Percentiles rank a stretch among this genome's conserved stretches.
These are phyloP conservation scores for Leishmania gerbilli DNA, from an alignment of 208 protist species.

Conservation along the genomic window DNA sequence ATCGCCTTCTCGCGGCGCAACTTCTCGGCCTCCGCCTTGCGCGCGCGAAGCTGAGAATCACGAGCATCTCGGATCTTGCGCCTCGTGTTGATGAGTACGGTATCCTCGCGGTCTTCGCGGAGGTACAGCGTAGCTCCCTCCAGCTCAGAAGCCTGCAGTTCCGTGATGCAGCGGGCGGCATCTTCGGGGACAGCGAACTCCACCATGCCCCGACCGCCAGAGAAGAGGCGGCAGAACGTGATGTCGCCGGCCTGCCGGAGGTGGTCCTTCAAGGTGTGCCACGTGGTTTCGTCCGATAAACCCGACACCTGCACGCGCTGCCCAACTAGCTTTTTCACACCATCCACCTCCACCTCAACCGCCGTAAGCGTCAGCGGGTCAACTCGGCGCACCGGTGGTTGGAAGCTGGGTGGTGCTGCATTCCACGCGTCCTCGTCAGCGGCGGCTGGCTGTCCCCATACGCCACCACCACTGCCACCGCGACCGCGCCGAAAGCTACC, in stretches of 20 bases:
- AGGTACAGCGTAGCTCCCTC: constrained; percentile 86
- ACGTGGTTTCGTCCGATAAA: constrained; percentile 83
- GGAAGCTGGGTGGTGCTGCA: constrained; percentile 81
- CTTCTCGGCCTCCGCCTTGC: constrained; percentile 78
- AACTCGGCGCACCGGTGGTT: constrained; percentile 80
- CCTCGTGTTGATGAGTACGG: constrained; percentile 81
- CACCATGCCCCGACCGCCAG: constrained; percentile 79
- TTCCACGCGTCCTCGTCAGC: constrained; percentile 83
- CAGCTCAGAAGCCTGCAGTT: constrained; percentile 85
- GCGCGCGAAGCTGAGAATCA: constrained; percentile 72
- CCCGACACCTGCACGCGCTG: constrained; percentile 85
- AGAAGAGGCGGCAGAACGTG: constrained; percentile 77
- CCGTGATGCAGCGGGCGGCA: constrained; percentile 78
- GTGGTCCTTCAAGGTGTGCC: constrained; percentile 92
- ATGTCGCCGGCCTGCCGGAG: constrained; percentile 84
- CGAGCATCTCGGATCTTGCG: constrained; percentile 80
- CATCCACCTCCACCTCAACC: constrained; percentile 88
- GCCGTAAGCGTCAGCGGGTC: constrained; percentile 89
- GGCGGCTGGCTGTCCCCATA: constrained; percentile 66
- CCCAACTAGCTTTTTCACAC: constrained; percentile 89
- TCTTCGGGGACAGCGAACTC: constrained; percentile 87
- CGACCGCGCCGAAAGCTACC: constrained; percentile 50
- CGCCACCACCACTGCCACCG: constrained; percentile 28
- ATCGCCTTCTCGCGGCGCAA: constrained; percentile 48
- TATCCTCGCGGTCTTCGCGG: constrained; percentile 86